phyloP scores from a whole-genome alignment of 306 rosid genomes.

The Nissolia schottii region DNA sequence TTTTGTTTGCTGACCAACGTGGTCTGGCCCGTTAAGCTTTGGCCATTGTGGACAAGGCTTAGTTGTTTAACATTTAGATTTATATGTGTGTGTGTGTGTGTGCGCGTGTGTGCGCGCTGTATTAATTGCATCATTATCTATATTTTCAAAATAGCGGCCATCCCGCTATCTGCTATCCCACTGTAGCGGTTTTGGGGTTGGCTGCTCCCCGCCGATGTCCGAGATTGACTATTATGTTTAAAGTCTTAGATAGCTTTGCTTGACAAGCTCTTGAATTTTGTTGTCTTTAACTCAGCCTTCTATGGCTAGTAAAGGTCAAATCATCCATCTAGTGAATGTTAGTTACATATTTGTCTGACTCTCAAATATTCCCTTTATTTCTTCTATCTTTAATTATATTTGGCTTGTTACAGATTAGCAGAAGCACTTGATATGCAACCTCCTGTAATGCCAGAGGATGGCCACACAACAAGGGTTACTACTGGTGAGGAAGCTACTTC shows the following conservation, averaged over 20 bases:
- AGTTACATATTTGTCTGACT: not conserved
- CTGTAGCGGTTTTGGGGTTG: no score
- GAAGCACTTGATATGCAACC: conserved; percentile 99
- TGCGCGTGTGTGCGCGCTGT: no score
- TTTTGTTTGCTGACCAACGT: no score
- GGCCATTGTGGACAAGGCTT: no score
- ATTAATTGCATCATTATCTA: no score
- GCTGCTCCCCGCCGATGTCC: no score
- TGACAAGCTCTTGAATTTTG: not conserved
- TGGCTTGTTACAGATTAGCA: conserved; percentile 64
- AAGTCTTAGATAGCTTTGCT: not conserved
- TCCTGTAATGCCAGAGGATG: conserved; percentile 99
- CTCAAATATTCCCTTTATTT: not conserved
- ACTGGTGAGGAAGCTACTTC: conserved; percentile 87
- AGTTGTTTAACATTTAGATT: no score
- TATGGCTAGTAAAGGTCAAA: not conserved
- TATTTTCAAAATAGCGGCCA: no score
- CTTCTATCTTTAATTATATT: conserved; percentile 20
- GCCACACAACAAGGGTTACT: conserved; percentile 92
- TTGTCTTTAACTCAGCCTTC: not conserved
- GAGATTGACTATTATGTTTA: no score
- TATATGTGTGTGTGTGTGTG: no score
- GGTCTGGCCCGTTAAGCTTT: no score
- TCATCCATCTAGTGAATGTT: conserved; percentile 10
- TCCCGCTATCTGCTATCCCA: no score